These are phyloP conservation scores for Themeda triandra DNA, from an alignment of 176 grass and related monocot genomes.

Conservation along the genomic window DNA sequence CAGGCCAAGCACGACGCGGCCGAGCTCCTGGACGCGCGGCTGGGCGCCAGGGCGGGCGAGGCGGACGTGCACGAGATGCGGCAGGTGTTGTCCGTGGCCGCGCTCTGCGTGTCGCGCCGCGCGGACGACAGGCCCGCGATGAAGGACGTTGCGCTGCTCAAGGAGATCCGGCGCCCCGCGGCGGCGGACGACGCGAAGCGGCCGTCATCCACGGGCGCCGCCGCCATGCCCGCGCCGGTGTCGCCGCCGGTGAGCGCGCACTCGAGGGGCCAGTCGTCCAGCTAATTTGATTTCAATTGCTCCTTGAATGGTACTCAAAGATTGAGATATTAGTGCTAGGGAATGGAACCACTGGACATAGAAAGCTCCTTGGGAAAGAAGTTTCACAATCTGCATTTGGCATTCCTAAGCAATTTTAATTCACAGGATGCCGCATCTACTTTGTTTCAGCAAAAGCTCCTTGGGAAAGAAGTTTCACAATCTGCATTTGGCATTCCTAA, in stretches of 20 bases:
- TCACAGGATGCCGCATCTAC: no score
- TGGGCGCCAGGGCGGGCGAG: conserved; percentile 35
- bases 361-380: not conserved
- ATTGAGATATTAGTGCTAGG: not conserved
- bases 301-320: not conserved
- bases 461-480: no score
- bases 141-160: conserved; percentile 83
- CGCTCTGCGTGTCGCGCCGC: conserved; percentile 58
- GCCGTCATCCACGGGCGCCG: not conserved
- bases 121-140: conserved; percentile 71
- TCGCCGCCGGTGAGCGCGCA: conserved; percentile 33
- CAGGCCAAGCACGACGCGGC: conserved; percentile 42
- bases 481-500: no score
- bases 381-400: not conserved
- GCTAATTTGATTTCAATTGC: no score
- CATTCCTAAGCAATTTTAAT: no score
- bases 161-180: conserved; percentile 65
- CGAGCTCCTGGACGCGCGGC: conserved; percentile 72
- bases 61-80: conserved; percentile 73
- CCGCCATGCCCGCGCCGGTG: not conserved
- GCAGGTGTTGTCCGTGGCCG: conserved; percentile 64
- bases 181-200: conserved; percentile 35
- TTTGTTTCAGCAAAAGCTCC: no score
- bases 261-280: conserved; percentile 45
- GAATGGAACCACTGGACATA: not conserved